Base-by-base conservation (phyloP, 1,139 yeast species). In the Kurtzmaniella quercitrusa region DNA sequence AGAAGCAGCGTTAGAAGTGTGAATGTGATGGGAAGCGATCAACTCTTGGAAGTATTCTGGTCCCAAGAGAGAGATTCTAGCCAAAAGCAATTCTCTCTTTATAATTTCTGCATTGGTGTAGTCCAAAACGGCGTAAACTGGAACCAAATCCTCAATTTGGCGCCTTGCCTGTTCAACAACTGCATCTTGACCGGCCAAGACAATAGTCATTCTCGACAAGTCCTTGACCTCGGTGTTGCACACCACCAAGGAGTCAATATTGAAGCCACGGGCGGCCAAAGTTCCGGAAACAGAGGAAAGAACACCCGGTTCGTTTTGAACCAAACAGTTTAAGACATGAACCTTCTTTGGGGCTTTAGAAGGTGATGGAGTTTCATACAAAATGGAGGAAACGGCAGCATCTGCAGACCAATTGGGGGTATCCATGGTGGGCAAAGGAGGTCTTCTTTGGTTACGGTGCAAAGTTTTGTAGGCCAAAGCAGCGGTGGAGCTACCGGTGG, bases 281-380 rank as follows among this genome's bases (percentile, higher is more conserved):
- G 96, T 91, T 45, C 98, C 96, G 3, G 98, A 86, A 39, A 93
- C 88, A 44, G 94, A 79, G 38, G 96, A 84, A 57, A 93, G 74
- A 41, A 93, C 98, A 73, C 98, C 98, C 4, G 98, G 98, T 68
- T 93, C 98, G 66, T 93, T 91, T 67, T 93, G 98, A 32, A 93
- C 98, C 62, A 93, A 76, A 70, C 98, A 93, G 76, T 93, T 94
- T 63, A 93, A 75, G 38, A 93, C 95, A 57, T 93, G 98, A 58
- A 87, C 88, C 50, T 83, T 83, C 53, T 77, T 73, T 34, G 89
- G 88, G 3, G 80, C 78, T 44, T 66, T 75, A 5, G 86, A 76
- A 16, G 87, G 84, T 20, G 81, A 68, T 45, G 98, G 98, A 5
- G 96, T 88, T 65, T 93, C 98, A 66, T 91, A 93, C 52, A 93